phyloP scores from a whole-genome alignment of 163 green algal genomes.

The Chlorella variabilis region DNA sequence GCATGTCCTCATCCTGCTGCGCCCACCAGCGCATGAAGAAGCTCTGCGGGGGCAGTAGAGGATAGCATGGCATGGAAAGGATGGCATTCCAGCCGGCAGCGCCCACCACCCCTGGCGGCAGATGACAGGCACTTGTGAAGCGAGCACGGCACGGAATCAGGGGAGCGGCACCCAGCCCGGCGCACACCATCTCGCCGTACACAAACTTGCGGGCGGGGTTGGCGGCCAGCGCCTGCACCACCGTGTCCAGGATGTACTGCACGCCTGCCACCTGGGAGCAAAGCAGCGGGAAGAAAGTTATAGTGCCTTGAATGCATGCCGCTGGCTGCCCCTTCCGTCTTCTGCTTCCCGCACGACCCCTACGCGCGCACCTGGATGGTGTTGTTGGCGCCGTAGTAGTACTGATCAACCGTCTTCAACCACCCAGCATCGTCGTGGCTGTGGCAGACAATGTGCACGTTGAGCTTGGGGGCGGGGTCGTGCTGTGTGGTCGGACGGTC shows the following conservation, averaged over 20 bases:
- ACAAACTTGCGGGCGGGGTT: slow-evolving; percentile 78
- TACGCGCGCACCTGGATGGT: slow-evolving; percentile 85
- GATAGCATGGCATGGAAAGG: not conserved
- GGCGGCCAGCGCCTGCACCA: slow-evolving; percentile 67
- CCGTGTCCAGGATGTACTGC: slow-evolving; percentile 86
- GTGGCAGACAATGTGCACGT: slow-evolving; percentile 87
- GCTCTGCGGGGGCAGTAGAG: slow-evolving; percentile 54
- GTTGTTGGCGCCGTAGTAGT: slow-evolving; percentile 82
- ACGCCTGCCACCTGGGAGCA: slow-evolving; percentile 68
- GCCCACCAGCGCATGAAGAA: slow-evolving; percentile 91
- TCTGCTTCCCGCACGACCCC: too few species aligned
- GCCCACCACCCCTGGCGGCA: not conserved
- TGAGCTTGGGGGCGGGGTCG: slow-evolving; percentile 50
- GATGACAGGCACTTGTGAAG: not conserved
- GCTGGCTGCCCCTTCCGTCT: too few species aligned
- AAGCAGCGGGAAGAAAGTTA: too few species aligned
- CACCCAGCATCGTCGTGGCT: slow-evolving; percentile 89
- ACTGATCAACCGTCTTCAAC: slow-evolving; percentile 93
- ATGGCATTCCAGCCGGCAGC: not conserved
- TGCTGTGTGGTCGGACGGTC: not conserved
- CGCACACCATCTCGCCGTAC: slow-evolving; percentile 84
- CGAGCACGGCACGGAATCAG: too few species aligned
- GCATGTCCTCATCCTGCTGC: slow-evolving; percentile 58
- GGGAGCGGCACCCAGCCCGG: too few species aligned
- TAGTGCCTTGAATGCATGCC: too few species aligned